Evolutionary conservation across 2,329 filamentous ascomycete species (phyloP), one percentile per base, ranked within the genome.

Genomic region (Phialophora chinensis): DNA sequence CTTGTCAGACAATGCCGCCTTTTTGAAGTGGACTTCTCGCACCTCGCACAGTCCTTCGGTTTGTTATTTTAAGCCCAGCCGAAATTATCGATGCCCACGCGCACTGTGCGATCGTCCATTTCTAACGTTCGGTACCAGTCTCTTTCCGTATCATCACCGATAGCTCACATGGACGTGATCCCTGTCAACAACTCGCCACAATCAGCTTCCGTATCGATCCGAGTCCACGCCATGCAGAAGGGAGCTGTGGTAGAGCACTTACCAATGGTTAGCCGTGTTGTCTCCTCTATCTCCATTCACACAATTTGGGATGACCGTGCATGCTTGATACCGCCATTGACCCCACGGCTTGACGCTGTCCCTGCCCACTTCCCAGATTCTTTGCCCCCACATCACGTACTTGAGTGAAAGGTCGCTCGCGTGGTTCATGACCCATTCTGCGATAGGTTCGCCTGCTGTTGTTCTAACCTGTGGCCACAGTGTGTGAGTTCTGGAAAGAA

Each of bases 321-420:
- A 66, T 20, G 59, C 8, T 58, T 66, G 64, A 62, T 62, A 66
- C 35, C 59, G 53, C 82, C 82, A 84, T 38, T 71, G 73, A 23
- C 72, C 72, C 81, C 81, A 84, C 20, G 75, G 65, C 68, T 74
- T 77, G 44, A 78, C 76, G 11, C 59, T 64, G 25, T 82, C 80
- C 47, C 72, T 68, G 29, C 73, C 74, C 4, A 77, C 72, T 58
- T 75, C 78, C 82, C 81, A 84, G 71, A 84, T 84, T 66, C 75
- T 78, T 74, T 84, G 82, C 20, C 81, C 82, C 81, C 81, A 84
- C 69, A 83, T 84, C 56, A 84, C 77, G 66, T 84, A 84, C 73
- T 81, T 83, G 70, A 84, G 72, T 64, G 79, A 78, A 7, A 83
- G 76, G 4, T 73, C 42, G 29, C 42, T 59, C 27, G 60, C 60